Percentiles rank a stretch among this genome's conserved stretches.
Evolutionary conservation across 208 protist species (phyloP).

Genomic region (Crithidia sp.): DNA sequence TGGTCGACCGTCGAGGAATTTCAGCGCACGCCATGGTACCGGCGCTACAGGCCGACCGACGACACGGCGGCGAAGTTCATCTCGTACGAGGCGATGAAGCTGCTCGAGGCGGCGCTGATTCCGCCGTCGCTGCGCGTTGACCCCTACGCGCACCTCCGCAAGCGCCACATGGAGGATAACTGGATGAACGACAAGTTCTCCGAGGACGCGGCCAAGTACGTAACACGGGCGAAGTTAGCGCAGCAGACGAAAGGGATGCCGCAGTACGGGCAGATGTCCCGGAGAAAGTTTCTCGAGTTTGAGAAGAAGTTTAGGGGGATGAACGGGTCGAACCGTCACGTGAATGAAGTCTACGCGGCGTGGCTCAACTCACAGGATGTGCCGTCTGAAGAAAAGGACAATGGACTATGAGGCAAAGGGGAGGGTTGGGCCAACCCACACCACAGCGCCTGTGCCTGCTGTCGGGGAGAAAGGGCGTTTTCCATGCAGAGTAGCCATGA

Average conservation of each 20-base stretch:
- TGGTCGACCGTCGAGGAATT: slow-evolving; percentile 92
- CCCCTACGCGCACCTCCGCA: slow-evolving; percentile 88
- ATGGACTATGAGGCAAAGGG: not conserved
- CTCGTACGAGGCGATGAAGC: slow-evolving; percentile 89
- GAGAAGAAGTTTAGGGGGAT: slow-evolving; percentile 65
- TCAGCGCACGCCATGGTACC: slow-evolving; percentile 90
- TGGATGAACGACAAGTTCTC: slow-evolving; percentile 92
- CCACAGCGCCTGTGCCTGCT: too few relatives aligned
- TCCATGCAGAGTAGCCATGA: too few relatives aligned
- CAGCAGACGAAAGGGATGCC: slow-evolving; percentile 82
- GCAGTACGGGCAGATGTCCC: slow-evolving; percentile 70
- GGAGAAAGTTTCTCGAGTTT: slow-evolving; percentile 82
- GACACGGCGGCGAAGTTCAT: slow-evolving; percentile 83
- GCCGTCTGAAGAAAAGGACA: slow-evolving; percentile 3
- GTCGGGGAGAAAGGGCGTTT: too few relatives aligned
- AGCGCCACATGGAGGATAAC: slow-evolving; percentile 91
- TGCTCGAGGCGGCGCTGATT: slow-evolving; percentile 78
- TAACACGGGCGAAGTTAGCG: slow-evolving; percentile 76
- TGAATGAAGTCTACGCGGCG: slow-evolving; percentile 85
- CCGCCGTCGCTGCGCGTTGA: slow-evolving; percentile 79
- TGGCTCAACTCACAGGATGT: slow-evolving; percentile 63
- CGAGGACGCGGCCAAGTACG: slow-evolving; percentile 76
- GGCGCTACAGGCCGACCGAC: slow-evolving; percentile 84
- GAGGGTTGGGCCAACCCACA: too few relatives aligned
- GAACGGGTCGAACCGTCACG: slow-evolving; percentile 66